phyloP scores from a whole-genome alignment of 1,284 basidiomycete genomes.

The Tausonia pullulans region DNA sequence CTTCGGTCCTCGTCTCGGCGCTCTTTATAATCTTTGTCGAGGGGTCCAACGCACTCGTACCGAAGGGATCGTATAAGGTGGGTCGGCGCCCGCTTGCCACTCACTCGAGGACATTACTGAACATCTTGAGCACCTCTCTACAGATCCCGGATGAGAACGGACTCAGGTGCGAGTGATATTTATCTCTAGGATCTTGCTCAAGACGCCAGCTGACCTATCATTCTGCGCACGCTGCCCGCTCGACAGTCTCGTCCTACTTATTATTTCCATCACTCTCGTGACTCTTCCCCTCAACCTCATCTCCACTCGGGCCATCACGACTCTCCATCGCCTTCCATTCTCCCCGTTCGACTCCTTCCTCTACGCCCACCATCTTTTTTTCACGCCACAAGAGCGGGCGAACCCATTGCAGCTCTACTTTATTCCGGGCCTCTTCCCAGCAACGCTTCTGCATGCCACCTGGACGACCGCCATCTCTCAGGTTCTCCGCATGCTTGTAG shows the following conservation, averaged over 20 bases:
- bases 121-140: too few species aligned
- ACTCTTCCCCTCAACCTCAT: neutral
- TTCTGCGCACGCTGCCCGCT: neutral
- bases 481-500: conserved; percentile 51
- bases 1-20: conserved; percentile 47
- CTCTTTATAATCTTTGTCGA: conserved; percentile 50
- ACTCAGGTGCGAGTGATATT: neutral
- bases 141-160: neutral
- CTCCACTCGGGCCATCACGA: neutral
- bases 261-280: neutral
- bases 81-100: conserved; percentile 29
- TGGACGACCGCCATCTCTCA: conserved; percentile 58
- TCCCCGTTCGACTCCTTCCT: neutral
- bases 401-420: conserved; percentile 44
- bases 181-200: neutral
- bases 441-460: conserved; percentile 53
- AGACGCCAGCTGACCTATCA: neutral
- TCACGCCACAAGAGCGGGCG: neutral
- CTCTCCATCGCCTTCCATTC: neutral
- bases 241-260: neutral
- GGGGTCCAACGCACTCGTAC: conserved; percentile 40
- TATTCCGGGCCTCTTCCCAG: conserved; percentile 66
- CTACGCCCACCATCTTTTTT: neutral
- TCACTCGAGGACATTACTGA: too few species aligned
- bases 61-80: conserved; percentile 51